These are phyloP conservation scores for Naumovozyma castellii DNA, from an alignment of 805 yeast genomes.

Conservation along the genomic window DNA sequence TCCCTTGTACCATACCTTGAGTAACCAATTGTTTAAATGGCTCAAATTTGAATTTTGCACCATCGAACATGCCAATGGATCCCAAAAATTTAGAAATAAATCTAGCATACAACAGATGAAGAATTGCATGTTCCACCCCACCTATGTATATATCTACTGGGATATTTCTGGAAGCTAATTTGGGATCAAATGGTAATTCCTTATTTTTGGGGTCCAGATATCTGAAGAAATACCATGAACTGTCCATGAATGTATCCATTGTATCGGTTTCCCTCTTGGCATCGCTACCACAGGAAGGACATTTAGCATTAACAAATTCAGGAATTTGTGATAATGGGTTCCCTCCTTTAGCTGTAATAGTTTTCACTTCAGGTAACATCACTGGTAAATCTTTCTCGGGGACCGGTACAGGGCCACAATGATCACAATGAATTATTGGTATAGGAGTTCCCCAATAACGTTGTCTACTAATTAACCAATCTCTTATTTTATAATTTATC, in stretches of 20 bases:
- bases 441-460: constrained; percentile 98
- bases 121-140: constrained; percentile 93
- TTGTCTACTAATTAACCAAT: constrained; percentile 92
- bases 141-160: constrained; percentile 92
- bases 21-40: constrained; percentile 77
- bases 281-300: constrained; percentile 68
- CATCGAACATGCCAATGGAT: constrained; percentile 60
- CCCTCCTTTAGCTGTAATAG: constrained; percentile 40
- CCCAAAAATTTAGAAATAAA: constrained; percentile 75
- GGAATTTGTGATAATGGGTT: constrained; percentile 62
- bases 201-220: constrained; percentile 65
- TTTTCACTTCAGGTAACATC: constrained; percentile 51
- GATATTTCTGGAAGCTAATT: constrained; percentile 42
- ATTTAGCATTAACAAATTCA: constrained; percentile 60
- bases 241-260: constrained; percentile 97
- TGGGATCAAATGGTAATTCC: constrained; percentile 41
- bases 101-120: constrained; percentile 80
- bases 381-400: constrained; percentile 86
- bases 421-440: constrained; percentile 80
- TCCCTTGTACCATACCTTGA: constrained; percentile 98
- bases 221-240: constrained; percentile 92
- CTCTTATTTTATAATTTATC: constrained; percentile 61
- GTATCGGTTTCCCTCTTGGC: constrained; percentile 93
- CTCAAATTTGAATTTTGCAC: constrained; percentile 51
- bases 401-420: constrained; percentile 87